A percentile compares a stretch with the other conserved stretches of the same genome.
phyloP scores from a whole-genome alignment of 1,284 basidiomycete species.

The Pseudomicrostroma phylloplanum region DNA sequence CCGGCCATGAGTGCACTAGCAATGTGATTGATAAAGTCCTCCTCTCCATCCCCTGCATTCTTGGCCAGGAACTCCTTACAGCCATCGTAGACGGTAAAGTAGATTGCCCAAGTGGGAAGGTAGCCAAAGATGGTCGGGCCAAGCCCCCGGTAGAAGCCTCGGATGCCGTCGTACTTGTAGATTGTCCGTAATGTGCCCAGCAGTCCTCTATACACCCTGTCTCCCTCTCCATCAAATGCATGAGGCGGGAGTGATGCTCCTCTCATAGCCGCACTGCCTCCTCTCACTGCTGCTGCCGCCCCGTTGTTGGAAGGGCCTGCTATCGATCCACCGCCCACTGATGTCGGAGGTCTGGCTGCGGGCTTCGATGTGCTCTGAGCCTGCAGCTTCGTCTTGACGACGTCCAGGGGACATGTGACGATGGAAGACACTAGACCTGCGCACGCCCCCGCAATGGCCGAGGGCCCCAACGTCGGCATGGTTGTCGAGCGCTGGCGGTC shows the following conservation, averaged over 20 bases:
- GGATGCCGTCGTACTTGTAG: conserved; percentile 39
- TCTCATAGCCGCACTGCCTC: not conserved
- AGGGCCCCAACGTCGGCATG: conserved; percentile 16
- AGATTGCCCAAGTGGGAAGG: conserved; percentile 49
- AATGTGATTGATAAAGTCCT: conserved; percentile 43
- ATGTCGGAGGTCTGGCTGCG: not conserved
- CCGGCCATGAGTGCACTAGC: conserved; percentile 45
- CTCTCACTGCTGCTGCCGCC: not conserved
- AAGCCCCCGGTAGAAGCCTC: conserved; percentile 47
- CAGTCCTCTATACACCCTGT: conserved; percentile 8
- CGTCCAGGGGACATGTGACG: conserved; percentile 93
- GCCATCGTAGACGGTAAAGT: conserved; percentile 47
- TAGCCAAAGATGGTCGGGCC: conserved; percentile 49
- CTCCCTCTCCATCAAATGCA: not conserved
- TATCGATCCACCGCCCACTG: not conserved
- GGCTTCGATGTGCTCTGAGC: conserved; percentile 58
- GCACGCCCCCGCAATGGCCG: conserved; percentile 54
- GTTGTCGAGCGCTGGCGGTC: not conserved
- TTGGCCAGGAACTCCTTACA: conserved; percentile 25
- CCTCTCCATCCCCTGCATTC: conserved; percentile 11
- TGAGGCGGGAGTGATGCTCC: not conserved
- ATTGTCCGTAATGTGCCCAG: conserved; percentile 27
- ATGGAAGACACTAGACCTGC: conserved; percentile 82
- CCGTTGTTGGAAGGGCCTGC: not conserved
- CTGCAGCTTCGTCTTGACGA: conserved; percentile 93